phyloP scores from a whole-genome alignment of 495 filamentous ascomycete genomes.

The Hyaloscypha bicolor region DNA sequence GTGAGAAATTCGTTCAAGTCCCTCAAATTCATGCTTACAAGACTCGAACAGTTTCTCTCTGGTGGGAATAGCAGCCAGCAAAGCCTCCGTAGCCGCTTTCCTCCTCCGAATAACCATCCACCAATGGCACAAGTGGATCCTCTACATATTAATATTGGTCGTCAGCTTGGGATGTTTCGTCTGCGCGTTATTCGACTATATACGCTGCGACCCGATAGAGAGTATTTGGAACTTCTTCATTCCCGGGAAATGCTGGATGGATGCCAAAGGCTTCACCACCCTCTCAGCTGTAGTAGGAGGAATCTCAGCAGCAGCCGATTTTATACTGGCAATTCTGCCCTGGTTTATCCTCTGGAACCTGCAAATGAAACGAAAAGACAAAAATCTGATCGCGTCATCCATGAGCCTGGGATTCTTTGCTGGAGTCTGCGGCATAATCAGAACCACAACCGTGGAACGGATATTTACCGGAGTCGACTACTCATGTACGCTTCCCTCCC shows the following conservation, averaged over 20 bases:
- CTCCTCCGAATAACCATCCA: neutral
- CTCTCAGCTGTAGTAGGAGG: conserved; percentile 30
- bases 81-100: neutral
- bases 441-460: conserved; percentile 4
- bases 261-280: conserved; percentile 20
- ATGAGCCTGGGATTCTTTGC: conserved; percentile 51
- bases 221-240: neutral
- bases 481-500: neutral
- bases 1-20: neutral
- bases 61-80: neutral
- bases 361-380: conserved; percentile 47
- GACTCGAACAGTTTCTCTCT: neutral
- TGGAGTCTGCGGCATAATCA: conserved; percentile 10
- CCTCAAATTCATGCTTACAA: neutral
- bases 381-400: conserved; percentile 47
- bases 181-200: neutral
- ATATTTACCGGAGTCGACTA: conserved; percentile 2
- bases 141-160: neutral
- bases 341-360: conserved; percentile 52
- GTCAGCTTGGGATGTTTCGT: neutral
- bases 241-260: conserved; percentile 15
- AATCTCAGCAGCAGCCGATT: conserved; percentile 40
- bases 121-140: neutral
- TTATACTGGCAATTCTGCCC: conserved; percentile 49
- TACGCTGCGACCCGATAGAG: neutral